Conservation (phyloP, 495 filamentous ascomycete genomes). For the Jackrogersella minutella region DNA sequence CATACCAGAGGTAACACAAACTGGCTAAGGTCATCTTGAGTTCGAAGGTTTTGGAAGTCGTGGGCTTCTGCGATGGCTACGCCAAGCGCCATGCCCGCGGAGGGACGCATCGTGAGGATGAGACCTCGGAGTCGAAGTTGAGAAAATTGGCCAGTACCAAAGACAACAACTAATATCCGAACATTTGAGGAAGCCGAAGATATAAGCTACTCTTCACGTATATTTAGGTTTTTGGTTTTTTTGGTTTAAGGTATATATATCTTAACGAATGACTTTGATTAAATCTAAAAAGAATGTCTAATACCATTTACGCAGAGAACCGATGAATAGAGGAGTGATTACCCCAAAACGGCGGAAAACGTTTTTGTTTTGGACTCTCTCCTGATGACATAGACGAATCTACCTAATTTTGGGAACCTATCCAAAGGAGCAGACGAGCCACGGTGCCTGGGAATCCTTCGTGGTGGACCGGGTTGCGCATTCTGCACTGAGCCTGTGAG, state of each 20-base stretch:
- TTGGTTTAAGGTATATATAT: neutral
- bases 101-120: constrained; percentile 24
- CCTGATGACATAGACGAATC: constrained; percentile 23
- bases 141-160: constrained; percentile 18
- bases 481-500: constrained; percentile 18
- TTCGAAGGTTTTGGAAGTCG: neutral
- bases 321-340: constrained; percentile 6
- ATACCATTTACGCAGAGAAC: neutral
- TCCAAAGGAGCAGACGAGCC: constrained; percentile 31
- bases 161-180: constrained; percentile 8
- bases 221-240: no score
- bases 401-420: constrained; percentile 37
- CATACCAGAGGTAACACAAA: constrained; percentile 36
- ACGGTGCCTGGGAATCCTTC: constrained; percentile 25
- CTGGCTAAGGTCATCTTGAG: constrained; percentile 17
- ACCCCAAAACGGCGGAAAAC: constrained; percentile 1
- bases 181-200: constrained; percentile 10
- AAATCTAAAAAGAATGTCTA: constrained; percentile 6
- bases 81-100: constrained; percentile 15
- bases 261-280: constrained; percentile 5
- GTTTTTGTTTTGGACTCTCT: neutral
- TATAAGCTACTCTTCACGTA: neutral
- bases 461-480: constrained; percentile 7
- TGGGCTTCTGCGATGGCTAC: constrained; percentile 15
- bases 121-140: constrained; percentile 16